These are phyloP conservation scores for Talaromyces stipitatus DNA, from an alignment of 495 filamentous ascomycete species.

Conservation along the genomic window DNA sequence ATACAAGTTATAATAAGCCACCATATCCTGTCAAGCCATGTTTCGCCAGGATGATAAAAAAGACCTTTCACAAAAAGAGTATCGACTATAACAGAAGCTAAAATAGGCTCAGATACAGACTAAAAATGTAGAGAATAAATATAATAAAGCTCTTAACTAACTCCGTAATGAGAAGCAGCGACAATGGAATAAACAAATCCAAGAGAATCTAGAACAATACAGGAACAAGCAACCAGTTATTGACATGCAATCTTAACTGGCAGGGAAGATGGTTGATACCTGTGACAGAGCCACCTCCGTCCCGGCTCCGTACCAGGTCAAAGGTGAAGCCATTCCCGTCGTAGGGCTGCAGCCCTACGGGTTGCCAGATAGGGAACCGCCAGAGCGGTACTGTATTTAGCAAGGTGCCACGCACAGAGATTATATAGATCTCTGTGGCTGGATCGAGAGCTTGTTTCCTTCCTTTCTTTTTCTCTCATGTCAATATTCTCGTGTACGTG, in stretches of 20 bases:
- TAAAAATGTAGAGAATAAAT: conserved; percentile 16
- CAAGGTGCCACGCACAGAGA: too few species aligned
- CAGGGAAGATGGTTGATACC: conserved; percentile 18
- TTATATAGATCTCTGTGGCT: too few species aligned
- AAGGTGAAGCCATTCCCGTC: too few species aligned
- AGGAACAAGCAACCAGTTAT: conserved; percentile 26
- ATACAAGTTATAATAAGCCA: not conserved
- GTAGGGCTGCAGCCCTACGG: too few species aligned
- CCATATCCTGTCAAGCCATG: not conserved
- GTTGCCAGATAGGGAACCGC: too few species aligned
- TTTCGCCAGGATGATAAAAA: conserved; percentile 1
- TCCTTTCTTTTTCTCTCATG: too few species aligned
- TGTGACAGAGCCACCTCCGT: conserved; percentile 13
- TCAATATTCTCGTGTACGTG: too few species aligned
- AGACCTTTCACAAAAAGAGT: not conserved
- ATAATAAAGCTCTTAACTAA: conserved; percentile 9
- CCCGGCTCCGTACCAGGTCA: too few species aligned
- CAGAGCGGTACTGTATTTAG: too few species aligned
- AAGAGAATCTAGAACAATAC: conserved; percentile 19
- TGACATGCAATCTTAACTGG: conserved; percentile 19
- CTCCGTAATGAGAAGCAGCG: conserved; percentile 18
- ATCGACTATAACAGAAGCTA: not conserved
- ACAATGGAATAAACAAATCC: conserved; percentile 14
- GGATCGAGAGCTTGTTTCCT: too few species aligned
- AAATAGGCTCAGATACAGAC: conserved; percentile 1